Evolutionary conservation across 208 protist genomes (phyloP).

Genomic region (Acanthamoeba healyi): DNA sequence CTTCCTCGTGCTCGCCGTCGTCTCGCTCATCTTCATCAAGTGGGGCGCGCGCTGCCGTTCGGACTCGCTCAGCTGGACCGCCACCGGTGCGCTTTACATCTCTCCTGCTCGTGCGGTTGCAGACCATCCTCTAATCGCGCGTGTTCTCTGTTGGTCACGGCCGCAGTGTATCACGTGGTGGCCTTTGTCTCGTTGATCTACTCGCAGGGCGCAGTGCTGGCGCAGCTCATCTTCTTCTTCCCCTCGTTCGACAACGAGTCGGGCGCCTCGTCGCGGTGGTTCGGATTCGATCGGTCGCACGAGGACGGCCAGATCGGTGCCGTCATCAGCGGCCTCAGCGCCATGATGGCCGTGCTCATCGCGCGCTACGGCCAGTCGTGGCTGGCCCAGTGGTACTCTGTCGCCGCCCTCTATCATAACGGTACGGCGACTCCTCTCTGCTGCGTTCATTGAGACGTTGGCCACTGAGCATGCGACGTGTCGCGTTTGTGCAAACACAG

Average conservation of each 20-base stretch:
- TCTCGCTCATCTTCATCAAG: conserved; percentile 53
- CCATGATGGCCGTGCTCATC: conserved; percentile 21
- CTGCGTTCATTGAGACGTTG: too few relatives aligned
- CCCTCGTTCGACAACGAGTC: not conserved
- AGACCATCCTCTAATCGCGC: not conserved
- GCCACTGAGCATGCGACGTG: too few relatives aligned
- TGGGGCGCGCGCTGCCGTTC: not conserved
- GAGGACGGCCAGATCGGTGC: conserved; percentile 13
- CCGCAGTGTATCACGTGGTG: conserved; percentile 14
- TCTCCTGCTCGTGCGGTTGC: not conserved
- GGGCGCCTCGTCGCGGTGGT: not conserved
- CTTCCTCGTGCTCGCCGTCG: conserved; percentile 47
- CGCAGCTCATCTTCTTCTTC: conserved; percentile 66
- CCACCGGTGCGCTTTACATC: not conserved
- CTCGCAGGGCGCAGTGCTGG: conserved; percentile 36
- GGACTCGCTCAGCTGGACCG: conserved; percentile 37
- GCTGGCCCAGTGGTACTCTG: conserved; percentile 38
- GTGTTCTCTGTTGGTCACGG: not conserved
- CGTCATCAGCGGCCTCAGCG: conserved; percentile 40
- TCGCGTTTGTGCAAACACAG: not conserved
- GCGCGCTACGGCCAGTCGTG: conserved; percentile 49
- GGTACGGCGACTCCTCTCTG: too few relatives aligned
- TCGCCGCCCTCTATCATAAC: not conserved
- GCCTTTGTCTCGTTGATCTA: conserved; percentile 60
- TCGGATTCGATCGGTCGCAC: conserved; percentile 15